phyloP scores from a whole-genome alignment of 495 filamentous ascomycete genomes.

The Poronia punctata region DNA sequence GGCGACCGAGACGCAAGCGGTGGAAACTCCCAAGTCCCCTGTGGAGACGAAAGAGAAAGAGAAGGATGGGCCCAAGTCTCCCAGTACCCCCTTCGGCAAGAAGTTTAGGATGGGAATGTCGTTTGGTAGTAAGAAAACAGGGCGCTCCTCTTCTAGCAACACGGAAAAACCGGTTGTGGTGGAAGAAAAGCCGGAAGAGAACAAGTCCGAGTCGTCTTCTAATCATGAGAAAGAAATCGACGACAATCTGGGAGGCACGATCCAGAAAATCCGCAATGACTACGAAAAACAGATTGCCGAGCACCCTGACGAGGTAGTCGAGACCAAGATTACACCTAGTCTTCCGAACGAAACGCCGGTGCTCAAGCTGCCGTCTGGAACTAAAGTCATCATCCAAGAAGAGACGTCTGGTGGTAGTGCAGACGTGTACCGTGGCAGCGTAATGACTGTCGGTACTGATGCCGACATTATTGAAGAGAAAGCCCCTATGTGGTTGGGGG shows the following conservation, averaged over 20 bases:
- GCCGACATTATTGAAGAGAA: slow-evolving; percentile 76
- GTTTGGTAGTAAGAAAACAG: slow-evolving; percentile 72
- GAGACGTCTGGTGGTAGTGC: slow-evolving; percentile 86
- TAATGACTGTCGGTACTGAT: slow-evolving; percentile 67
- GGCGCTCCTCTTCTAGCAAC: slow-evolving; percentile 63
- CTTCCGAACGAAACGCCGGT: slow-evolving; percentile 78
- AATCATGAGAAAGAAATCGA: slow-evolving; percentile 82
- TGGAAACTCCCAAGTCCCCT: slow-evolving; percentile 45
- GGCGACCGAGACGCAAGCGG: slow-evolving; percentile 17
- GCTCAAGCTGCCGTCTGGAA: slow-evolving; percentile 68
- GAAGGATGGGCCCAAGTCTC: slow-evolving; percentile 60
- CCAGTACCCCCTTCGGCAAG: slow-evolving; percentile 67
- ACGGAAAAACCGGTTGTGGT: slow-evolving; percentile 63
- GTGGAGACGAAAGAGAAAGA: slow-evolving; percentile 51
- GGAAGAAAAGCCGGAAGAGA: slow-evolving; percentile 64
- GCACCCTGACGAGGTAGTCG: slow-evolving; percentile 46
- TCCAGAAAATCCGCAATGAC: slow-evolving; percentile 68
- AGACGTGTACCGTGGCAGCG: slow-evolving; percentile 84
- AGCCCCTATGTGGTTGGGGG: slow-evolving; percentile 86
- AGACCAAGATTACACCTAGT: slow-evolving; percentile 67
- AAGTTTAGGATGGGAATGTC: slow-evolving; percentile 83
- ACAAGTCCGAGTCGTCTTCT: slow-evolving; percentile 50
- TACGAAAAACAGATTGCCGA: slow-evolving; percentile 63
- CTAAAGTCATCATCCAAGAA: slow-evolving; percentile 89
- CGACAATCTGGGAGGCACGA: slow-evolving; percentile 70